Base-by-base conservation (phyloP, 495 filamentous ascomycete genomes). In the Diplogelasinospora grovesii region DNA sequence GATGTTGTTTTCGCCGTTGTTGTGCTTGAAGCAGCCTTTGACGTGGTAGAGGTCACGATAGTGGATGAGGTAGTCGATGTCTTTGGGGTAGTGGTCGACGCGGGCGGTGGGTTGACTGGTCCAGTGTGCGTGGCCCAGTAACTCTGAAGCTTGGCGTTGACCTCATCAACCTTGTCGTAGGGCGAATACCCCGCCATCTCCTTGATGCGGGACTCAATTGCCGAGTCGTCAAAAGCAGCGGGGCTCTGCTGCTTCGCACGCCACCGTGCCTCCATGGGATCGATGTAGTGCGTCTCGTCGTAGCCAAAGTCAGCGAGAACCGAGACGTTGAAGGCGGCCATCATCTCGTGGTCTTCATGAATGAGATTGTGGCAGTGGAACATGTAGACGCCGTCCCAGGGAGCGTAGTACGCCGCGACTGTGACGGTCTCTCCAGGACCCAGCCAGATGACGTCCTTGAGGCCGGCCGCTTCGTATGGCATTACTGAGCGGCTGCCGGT, bases 281-380 rank as follows among this genome's bases (percentile, higher is more conserved):
- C 54, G 5, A 31, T 16, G 36, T 60, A 65, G 25, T 52, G 57
- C 1, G 48, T 60, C 40, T 70, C 57, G 8, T 59, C 51, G 43
- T 74, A 74, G 13, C 66, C 68, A 32, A 61, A 64, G 32, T 61
- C 52, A 5, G 48, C 29, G 5, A 72, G 51, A 10, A 38, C 54
- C 5, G 67, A 63, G 10, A 74, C 63, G 43, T 76, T 77, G 52
- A 77, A 75, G 7, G 71, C 74, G 4, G 59, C 71, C 73, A 76
- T 75, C 74, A 76, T 75, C 37, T 71, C 72, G 44, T 75, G 54
- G 41, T 75, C 74, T 45, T 76, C 73, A 46, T 76, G 74, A 29
- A 76, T 57, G 25, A 74, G 50, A 42, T 76, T 76, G 49, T 76
- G 73, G 53, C 68, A 72, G 36, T 69, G 66, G 46, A 69, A 68